phyloP scores from a whole-genome alignment of 768 basidiomycete species.

The Phaeotremella fagi region DNA sequence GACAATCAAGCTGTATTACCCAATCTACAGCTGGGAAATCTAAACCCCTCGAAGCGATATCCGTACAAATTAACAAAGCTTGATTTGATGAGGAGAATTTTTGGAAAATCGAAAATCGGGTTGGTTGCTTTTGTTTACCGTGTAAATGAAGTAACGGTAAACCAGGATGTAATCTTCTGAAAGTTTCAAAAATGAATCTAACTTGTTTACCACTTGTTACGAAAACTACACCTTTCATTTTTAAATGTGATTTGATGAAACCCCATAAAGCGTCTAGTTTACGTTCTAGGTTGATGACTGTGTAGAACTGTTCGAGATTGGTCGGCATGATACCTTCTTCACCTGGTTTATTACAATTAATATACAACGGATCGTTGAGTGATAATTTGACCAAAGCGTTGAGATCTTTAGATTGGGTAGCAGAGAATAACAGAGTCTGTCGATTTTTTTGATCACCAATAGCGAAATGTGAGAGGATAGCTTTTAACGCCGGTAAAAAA shows the following conservation, averaged over 20 bases:
- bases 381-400: constrained; percentile 66
- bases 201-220: constrained; percentile 91
- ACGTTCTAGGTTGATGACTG: constrained; percentile 71
- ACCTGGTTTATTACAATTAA: constrained; percentile 56
- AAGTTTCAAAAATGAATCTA: constrained; percentile 90
- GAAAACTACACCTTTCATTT: constrained; percentile 87
- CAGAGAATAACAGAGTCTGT: constrained; percentile 94
- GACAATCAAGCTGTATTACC: constrained; percentile 93
- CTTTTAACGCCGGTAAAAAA: constrained; percentile 79
- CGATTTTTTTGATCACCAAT: constrained; percentile 49
- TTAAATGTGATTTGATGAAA: constrained; percentile 90
- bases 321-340: constrained; percentile 58
- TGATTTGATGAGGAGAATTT: constrained; percentile 77
- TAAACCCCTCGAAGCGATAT: constrained; percentile 90
- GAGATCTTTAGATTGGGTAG: constrained; percentile 85
- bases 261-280: constrained; percentile 90
- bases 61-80: constrained; percentile 87
- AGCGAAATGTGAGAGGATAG: constrained; percentile 76
- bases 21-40: constrained; percentile 96
- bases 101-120: constrained; percentile 73
- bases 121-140: constrained; percentile 94
- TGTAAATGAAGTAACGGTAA: constrained; percentile 87
- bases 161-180: constrained; percentile 92
- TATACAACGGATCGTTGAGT: constrained; percentile 69
- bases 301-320: constrained; percentile 82